These are phyloP conservation scores for Xylariales sp. DNA, from an alignment of 2,329 filamentous ascomycete species.

Conservation along the genomic window DNA sequence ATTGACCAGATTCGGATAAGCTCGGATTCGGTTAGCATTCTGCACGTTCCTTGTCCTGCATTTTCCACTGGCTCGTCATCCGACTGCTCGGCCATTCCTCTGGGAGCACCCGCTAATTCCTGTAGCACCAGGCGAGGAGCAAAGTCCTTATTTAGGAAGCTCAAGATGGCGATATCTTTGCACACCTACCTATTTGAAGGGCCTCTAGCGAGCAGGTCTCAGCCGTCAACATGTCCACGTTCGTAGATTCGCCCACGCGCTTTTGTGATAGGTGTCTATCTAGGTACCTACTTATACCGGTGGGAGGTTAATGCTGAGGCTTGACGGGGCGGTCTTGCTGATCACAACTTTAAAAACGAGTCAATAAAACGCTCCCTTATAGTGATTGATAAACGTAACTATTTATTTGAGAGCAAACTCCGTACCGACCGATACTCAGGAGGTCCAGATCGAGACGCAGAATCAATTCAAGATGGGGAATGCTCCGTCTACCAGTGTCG, in stretches of 20 bases:
- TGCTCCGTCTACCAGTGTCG: slow-evolving; percentile 26
- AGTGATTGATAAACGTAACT: background rate
- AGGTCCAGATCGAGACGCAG: background rate
- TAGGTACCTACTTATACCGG: background rate
- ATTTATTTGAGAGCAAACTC: background rate
- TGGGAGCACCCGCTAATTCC: slow-evolving; percentile 1
- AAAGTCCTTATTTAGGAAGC: slow-evolving; percentile 34
- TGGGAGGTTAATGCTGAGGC: background rate
- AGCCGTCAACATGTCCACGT: background rate
- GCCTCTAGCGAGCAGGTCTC: background rate
- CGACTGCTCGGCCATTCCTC: background rate
- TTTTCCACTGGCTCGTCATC: slow-evolving; percentile 30
- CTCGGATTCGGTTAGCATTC: background rate
- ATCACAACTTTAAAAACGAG: background rate
- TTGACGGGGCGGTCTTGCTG: background rate
- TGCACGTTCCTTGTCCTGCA: slow-evolving; percentile 26
- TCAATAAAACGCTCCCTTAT: background rate
- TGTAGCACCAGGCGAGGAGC: slow-evolving; percentile 16
- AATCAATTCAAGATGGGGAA: slow-evolving; percentile 35
- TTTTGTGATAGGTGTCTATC: background rate
- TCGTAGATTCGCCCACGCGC: slow-evolving; percentile 2
- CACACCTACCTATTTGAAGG: slow-evolving; percentile 34
- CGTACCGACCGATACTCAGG: background rate
- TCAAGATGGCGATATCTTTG: slow-evolving; percentile 12
- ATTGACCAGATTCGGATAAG: slow-evolving; percentile 11